These are phyloP conservation scores for Termitomyces sp. DNA, from an alignment of 768 basidiomycete genomes.

Conservation along the genomic window DNA sequence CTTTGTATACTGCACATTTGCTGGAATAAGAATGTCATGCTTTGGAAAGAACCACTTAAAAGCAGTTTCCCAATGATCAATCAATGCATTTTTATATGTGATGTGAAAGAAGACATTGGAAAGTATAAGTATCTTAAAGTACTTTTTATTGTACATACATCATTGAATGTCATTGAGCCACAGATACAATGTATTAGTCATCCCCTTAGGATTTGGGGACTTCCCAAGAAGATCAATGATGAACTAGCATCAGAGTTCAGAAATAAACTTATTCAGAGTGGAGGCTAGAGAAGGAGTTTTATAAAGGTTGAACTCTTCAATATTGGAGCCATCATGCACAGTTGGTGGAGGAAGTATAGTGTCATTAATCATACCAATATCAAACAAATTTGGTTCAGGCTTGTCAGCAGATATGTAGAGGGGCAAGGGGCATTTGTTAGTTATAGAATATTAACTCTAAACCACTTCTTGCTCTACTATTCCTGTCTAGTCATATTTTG, in stretches of 20 bases:
- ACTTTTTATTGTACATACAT: not conserved
- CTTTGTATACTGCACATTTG: not conserved
- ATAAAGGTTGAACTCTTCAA: not conserved
- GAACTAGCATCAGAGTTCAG: not conserved
- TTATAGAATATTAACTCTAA: not conserved
- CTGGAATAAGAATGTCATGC: not conserved
- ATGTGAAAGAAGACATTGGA: not conserved
- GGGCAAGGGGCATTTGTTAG: not conserved
- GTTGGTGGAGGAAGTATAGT: not conserved
- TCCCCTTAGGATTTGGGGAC: conserved; percentile 2
- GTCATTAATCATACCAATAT: not conserved
- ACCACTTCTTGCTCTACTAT: not conserved
- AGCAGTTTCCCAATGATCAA: not conserved
- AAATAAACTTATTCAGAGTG: not conserved
- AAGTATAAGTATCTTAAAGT: not conserved
- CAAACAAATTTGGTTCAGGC: not conserved
- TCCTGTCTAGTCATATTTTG: not conserved
- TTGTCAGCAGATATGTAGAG: not conserved
- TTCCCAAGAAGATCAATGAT: conserved; percentile 3
- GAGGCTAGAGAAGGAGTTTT: not conserved
- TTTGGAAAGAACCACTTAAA: conserved; percentile 5
- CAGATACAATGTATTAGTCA: conserved; percentile 3
- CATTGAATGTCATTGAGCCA: not conserved
- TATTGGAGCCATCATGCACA: not conserved
- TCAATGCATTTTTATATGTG: not conserved